Evolutionary conservation across 805 yeast species (phyloP).

Genomic region (Zygosaccharomyces bailii): DNA sequence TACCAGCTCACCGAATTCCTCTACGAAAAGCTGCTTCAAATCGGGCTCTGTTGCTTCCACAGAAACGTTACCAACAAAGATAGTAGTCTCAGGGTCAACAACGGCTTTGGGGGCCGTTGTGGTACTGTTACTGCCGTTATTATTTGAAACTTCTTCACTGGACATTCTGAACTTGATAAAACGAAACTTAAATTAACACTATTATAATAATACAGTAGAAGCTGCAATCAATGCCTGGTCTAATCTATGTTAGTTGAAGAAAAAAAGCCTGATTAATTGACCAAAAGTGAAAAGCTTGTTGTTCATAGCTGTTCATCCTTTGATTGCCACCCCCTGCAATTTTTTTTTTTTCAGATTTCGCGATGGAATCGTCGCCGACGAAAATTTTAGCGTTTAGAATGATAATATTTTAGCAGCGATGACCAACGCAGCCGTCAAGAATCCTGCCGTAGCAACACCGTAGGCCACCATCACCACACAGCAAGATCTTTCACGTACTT

Average conservation of each 20-base stretch:
- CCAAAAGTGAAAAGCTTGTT: neutral
- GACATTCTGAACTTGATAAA: constrained; percentile 17
- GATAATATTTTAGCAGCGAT: no score
- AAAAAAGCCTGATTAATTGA: neutral
- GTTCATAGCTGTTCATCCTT: constrained; percentile 2
- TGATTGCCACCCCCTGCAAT: constrained; percentile 11
- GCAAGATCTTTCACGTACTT: neutral
- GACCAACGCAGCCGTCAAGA: no score
- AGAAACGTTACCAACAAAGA: constrained; percentile 35
- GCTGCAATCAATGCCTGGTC: constrained; percentile 4
- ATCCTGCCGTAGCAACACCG: no score
- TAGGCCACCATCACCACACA: neutral
- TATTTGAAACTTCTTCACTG: constrained; percentile 17
- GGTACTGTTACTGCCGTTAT: constrained; percentile 4
- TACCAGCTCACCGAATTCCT: constrained; percentile 26
- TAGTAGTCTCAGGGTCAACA: constrained; percentile 35
- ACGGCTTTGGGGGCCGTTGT: constrained; percentile 11
- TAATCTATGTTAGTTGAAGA: neutral
- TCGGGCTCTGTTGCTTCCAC: constrained; percentile 32
- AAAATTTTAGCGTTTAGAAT: neutral
- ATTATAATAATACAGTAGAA: constrained; percentile 4
- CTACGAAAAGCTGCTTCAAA: constrained; percentile 26
- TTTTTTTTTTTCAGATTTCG: constrained; percentile 3
- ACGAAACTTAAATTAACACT: constrained; percentile 2
- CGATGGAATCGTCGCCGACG: neutral